Conservation (phyloP, 768 basidiomycete species). For the Boletus speciosus region DNA sequence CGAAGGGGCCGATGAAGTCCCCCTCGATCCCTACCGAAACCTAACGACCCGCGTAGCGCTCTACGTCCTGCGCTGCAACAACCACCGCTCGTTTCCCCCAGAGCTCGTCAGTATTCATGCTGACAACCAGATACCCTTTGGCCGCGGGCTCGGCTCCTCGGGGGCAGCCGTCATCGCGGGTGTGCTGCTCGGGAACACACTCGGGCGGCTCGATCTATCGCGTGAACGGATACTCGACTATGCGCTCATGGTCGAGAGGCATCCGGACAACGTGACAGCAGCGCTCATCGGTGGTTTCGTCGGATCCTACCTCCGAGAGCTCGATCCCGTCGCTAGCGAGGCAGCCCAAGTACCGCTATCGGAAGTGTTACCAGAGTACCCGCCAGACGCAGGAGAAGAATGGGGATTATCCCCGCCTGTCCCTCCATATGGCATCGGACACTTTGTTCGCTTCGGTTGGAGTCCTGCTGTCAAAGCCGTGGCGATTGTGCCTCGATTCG, state of each 20-base stretch:
- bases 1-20: slow-evolving; percentile 87
- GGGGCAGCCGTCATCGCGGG: slow-evolving; percentile 99
- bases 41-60: slow-evolving; percentile 95
- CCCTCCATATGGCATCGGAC: slow-evolving; percentile 89
- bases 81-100: slow-evolving; percentile 69
- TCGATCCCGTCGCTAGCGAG: slow-evolving; percentile 74
- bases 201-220: slow-evolving; percentile 71
- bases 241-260: slow-evolving; percentile 97
- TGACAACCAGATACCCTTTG: slow-evolving; percentile 95
- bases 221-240: slow-evolving; percentile 82
- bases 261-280: slow-evolving; percentile 98
- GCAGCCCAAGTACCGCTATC: slow-evolving; percentile 90
- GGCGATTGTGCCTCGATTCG: slow-evolving; percentile 92
- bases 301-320: slow-evolving; percentile 90
- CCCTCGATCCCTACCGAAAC: slow-evolving; percentile 94
- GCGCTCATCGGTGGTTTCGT: slow-evolving; percentile 97
- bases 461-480: slow-evolving; percentile 81
- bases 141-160: slow-evolving; percentile 94
- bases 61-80: slow-evolving; percentile 92
- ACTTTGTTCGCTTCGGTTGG: slow-evolving; percentile 91
- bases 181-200: slow-evolving; percentile 81
- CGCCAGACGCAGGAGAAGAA: slow-evolving; percentile 83
- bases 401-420: slow-evolving; percentile 89
- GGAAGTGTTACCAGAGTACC: slow-evolving; percentile 95
- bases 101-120: slow-evolving; percentile 65